Evolutionary conservation across 1,284 basidiomycete species (phyloP), one percentile per base, ranked within the genome.

Genomic region (Rhodotorula sp.): DNA sequence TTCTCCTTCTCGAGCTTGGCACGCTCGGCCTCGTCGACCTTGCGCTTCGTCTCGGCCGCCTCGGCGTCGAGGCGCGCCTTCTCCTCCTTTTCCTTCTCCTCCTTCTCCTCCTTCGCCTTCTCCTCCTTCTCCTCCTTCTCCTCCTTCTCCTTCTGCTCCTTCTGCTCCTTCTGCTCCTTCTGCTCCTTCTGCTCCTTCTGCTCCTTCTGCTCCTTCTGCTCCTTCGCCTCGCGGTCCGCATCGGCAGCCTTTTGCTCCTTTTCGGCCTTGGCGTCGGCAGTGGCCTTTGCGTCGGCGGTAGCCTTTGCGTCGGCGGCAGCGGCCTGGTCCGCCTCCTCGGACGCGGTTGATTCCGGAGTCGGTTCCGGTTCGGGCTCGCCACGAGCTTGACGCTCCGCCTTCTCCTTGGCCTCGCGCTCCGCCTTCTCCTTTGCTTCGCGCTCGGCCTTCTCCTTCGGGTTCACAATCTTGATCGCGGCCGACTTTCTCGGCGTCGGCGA

Each of bases 221-320:
- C 58, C 49, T 63, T 39, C 23, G 16, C 56, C 57, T 39, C 16
- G 47, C 60, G 57, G 18, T 60, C 39, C 10, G 62, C 64, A 8
- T 49, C 26, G n/a, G 66, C 69, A 52, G 63, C 80, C 67, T 81
- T 75, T 49, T 83, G 80, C 51, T 81, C 80, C 75, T 79, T 65
- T 18, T n/a, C 29, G 16, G 64, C 52, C 63, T 72, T 52, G 16
- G 31, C 70, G 12, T 47, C 26, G 34, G 34, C 34, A 34, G 34
- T 34, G 34, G 59, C 61, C 66, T 67, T 59, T n/a, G 61, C 72
- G 65, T 77, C 65, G 48, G 54, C 61, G 76, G 79, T 69, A 1
- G 52, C 31, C 29, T 46, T 56, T 34, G 31, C 61, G 2, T 26
- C 31, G 2, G 61, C 62, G 6, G 63, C 63, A n/a, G 49, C 65